A percentile compares a stretch with the other conserved stretches of the same genome.
phyloP scores from a whole-genome alignment of 1,284 basidiomycete genomes.

The Leccinum ambiguum region DNA sequence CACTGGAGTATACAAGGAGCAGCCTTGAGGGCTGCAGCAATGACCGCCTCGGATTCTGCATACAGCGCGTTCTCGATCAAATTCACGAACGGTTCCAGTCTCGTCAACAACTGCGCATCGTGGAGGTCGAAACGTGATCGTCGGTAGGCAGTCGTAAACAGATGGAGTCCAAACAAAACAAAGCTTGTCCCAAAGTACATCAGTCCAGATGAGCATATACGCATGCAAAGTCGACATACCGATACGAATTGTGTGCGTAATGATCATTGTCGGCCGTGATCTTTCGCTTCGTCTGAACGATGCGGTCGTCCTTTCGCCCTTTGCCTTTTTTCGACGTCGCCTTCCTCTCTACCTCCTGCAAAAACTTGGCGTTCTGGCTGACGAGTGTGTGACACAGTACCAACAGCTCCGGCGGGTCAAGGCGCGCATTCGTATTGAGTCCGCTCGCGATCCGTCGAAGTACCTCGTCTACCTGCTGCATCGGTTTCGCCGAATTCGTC shows the following conservation, averaged over 20 bases:
- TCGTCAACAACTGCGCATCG: conserved; percentile 67
- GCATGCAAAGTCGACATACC: conserved; percentile 42
- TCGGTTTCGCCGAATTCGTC: conserved; percentile 80
- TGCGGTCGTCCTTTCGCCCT: conserved; percentile 53
- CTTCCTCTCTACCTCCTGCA: conserved; percentile 53
- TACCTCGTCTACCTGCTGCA: conserved; percentile 89
- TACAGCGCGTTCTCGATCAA: conserved; percentile 94
- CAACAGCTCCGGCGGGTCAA: conserved; percentile 74
- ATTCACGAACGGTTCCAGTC: conserved; percentile 85
- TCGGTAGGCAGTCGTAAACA: conserved; percentile 87
- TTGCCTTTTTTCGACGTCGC: conserved; percentile 34
- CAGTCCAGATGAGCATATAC: conserved; percentile 10
- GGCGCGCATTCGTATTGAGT: conserved; percentile 79
- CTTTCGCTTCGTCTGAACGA: conserved; percentile 80
- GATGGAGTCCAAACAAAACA: conserved; percentile 89
- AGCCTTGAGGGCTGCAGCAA: conserved; percentile 81
- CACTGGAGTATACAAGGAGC: conserved; percentile 83
- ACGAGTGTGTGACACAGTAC: conserved; percentile 89
- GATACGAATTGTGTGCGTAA: conserved; percentile 83
- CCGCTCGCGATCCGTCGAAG: conserved; percentile 83
- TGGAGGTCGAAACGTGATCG: conserved; percentile 87
- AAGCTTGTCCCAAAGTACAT: conserved; percentile 60
- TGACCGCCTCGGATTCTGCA: conserved; percentile 77
- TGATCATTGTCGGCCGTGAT: conserved; percentile 59
- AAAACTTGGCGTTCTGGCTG: conserved; percentile 86